These are phyloP conservation scores for Ophiostoma piceae DNA, from an alignment of 2,329 filamentous ascomycete species.

Conservation along the genomic window DNA sequence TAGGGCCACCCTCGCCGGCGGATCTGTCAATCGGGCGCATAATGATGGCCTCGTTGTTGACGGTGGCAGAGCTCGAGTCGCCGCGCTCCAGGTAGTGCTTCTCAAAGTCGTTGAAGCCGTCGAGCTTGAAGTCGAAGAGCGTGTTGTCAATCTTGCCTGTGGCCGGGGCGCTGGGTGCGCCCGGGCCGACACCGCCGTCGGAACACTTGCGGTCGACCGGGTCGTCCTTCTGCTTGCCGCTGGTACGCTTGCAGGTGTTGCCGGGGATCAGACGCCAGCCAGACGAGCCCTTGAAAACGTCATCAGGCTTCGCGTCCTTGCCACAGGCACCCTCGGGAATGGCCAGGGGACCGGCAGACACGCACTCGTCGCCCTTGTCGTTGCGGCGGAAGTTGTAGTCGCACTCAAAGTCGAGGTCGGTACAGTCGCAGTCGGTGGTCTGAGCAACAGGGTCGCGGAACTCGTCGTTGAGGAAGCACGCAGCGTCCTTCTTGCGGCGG, in stretches of 20 bases:
- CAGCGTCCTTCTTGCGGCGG: constrained; percentile 77
- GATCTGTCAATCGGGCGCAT: constrained; percentile 43
- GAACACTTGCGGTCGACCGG: constrained; percentile 71
- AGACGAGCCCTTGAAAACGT: constrained; percentile 76
- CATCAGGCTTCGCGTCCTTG: constrained; percentile 55
- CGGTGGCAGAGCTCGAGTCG: constrained; percentile 51
- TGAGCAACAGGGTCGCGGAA: constrained; percentile 72
- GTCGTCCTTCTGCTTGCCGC: constrained; percentile 62
- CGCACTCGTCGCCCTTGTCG: constrained; percentile 63
- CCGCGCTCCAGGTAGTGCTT: constrained; percentile 75
- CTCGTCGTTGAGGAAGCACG: constrained; percentile 82
- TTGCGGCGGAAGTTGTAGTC: constrained; percentile 80
- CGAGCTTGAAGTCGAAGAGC: constrained; percentile 52
- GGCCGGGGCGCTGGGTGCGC: constrained; percentile 46
- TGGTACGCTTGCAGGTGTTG: constrained; percentile 61
- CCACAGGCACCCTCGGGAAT: constrained; percentile 66
- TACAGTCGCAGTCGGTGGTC: constrained; percentile 73
- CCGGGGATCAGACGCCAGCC: constrained; percentile 90
- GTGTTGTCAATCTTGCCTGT: constrained; percentile 62
- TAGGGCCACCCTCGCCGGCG: constrained; percentile 51
- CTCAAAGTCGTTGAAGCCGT: constrained; percentile 47
- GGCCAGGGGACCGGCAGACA: constrained; percentile 55
- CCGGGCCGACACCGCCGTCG: constrained; percentile 51
- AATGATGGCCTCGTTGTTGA: constrained; percentile 65
- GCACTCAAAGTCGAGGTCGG: constrained; percentile 84